Percentiles rank a stretch among this genome's conserved stretches.
phyloP scores from a whole-genome alignment of 768 basidiomycete genomes.

The Russula foetens region DNA sequence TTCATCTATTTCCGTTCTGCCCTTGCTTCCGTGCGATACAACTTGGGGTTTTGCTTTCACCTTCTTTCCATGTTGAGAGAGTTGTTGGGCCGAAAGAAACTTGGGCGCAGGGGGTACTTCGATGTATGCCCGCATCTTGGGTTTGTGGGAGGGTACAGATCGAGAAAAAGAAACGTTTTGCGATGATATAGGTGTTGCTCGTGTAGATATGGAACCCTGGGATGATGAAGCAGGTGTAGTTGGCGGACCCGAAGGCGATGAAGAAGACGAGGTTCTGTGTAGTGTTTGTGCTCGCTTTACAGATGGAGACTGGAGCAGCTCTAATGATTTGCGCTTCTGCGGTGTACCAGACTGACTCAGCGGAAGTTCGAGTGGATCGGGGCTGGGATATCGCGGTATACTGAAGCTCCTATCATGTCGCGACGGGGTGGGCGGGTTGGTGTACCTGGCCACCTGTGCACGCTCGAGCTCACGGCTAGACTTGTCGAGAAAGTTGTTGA shows the following conservation, averaged over 20 bases:
- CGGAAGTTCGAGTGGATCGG: constrained; percentile 25
- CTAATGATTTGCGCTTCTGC: constrained; percentile 60
- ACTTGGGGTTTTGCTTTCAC: neutral
- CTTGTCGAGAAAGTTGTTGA: constrained; percentile 56
- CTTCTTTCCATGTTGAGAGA: constrained; percentile 18
- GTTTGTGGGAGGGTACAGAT: constrained; percentile 15
- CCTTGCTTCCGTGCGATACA: constrained; percentile 12
- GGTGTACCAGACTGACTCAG: constrained; percentile 40
- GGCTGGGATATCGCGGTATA: constrained; percentile 22
- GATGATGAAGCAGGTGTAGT: constrained; percentile 17
- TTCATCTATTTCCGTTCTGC: constrained; percentile 14
- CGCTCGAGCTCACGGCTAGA: constrained; percentile 38
- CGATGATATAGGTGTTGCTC: neutral
- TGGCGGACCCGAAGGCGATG: constrained; percentile 8
- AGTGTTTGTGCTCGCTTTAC: constrained; percentile 46
- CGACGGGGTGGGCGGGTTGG: constrained; percentile 18
- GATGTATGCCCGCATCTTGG: constrained; percentile 25
- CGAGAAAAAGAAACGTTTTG: neutral
- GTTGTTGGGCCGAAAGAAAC: constrained; percentile 13
- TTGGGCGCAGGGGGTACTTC: constrained; percentile 26
- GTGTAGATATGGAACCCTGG: constrained; percentile 7
- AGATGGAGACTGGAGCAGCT: constrained; percentile 52
- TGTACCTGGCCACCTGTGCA: constrained; percentile 24
- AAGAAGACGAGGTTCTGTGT: constrained; percentile 19
- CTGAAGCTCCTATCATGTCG: constrained; percentile 24